phyloP scores from a whole-genome alignment of 805 yeast genomes.

The Yamadazyma insecticola region DNA sequence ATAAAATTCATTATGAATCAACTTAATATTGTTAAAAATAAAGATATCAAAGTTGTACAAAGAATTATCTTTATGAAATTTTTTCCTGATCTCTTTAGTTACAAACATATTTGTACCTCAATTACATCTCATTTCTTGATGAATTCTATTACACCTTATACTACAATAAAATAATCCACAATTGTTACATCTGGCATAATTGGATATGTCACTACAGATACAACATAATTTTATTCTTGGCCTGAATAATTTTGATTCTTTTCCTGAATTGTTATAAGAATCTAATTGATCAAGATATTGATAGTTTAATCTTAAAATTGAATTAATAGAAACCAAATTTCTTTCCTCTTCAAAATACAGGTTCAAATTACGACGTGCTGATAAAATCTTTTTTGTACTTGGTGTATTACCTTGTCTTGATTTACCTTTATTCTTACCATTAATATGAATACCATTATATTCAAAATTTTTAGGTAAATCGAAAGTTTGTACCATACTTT shows the following conservation, averaged over 20 bases:
- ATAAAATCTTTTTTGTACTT: conserved; percentile 36
- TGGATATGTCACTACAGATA: conserved; percentile 34
- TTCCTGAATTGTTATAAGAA: conserved; percentile 11
- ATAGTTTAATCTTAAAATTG: conserved; percentile 36
- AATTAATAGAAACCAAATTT: conserved; percentile 37
- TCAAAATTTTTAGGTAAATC: conserved; percentile 40
- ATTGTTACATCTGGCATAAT: conserved; percentile 32
- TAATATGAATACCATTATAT: conserved; percentile 20
- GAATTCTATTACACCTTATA: conserved; percentile 35
- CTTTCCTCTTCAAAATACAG: conserved; percentile 44
- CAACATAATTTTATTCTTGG: conserved; percentile 37
- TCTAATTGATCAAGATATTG: conserved; percentile 36
- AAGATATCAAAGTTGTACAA: background rate
- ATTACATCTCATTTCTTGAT: conserved; percentile 38
- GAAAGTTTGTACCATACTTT: conserved; percentile 24
- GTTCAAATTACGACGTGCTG: conserved; percentile 39
- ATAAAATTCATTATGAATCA: too few species aligned
- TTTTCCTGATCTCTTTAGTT: too few species aligned
- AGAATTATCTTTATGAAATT: too few species aligned
- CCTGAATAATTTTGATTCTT: conserved; percentile 16
- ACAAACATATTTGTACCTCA: too few species aligned
- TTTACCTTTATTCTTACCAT: conserved; percentile 14
- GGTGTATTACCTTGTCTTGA: conserved; percentile 39
- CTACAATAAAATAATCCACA: conserved; percentile 41
- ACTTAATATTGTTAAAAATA: background rate